Conservation (phyloP, 495 filamentous ascomycete species). For the Talaromyces adpressus region DNA sequence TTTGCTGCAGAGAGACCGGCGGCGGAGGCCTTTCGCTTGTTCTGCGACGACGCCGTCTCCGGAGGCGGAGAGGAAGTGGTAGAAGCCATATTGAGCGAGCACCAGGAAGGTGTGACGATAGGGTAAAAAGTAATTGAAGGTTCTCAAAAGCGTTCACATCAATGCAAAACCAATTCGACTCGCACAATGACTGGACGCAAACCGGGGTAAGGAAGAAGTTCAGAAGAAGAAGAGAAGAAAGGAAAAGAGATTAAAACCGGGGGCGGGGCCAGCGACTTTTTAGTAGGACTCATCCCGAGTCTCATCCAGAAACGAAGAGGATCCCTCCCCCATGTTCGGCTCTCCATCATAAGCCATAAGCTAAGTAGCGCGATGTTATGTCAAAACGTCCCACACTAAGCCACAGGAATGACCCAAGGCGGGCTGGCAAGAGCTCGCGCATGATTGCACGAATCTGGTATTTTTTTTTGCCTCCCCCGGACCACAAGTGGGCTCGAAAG, state of each 20-base stretch:
- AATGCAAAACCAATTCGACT: not conserved
- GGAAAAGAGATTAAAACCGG: not conserved
- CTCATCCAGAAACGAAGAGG: not conserved
- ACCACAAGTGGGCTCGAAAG: not conserved
- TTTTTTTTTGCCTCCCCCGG: not conserved
- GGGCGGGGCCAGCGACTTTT: conserved; percentile 9
- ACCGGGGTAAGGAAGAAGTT: not conserved
- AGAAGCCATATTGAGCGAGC: conserved; percentile 5
- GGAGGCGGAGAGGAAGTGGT: conserved; percentile 6
- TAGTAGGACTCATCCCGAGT: conserved; percentile 2
- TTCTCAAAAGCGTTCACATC: not conserved
- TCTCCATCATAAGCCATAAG: not conserved
- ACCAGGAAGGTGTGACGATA: not conserved
- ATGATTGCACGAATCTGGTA: not conserved
- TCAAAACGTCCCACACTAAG: not conserved
- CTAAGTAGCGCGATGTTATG: not conserved
- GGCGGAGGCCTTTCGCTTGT: conserved; percentile 37
- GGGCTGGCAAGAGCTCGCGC: not conserved
- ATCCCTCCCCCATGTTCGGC: not conserved
- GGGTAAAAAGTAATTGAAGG: not conserved
- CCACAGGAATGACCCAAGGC: not conserved
- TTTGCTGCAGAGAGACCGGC: conserved; percentile 32
- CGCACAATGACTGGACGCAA: not conserved
- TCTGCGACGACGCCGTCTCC: conserved; percentile 27
- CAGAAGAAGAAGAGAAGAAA: not conserved